Percentiles rank a stretch among this genome's conserved stretches.
Conservation (phyloP, 2,329 filamentous ascomycete species). For the Sclerotinia spermophila region DNA sequence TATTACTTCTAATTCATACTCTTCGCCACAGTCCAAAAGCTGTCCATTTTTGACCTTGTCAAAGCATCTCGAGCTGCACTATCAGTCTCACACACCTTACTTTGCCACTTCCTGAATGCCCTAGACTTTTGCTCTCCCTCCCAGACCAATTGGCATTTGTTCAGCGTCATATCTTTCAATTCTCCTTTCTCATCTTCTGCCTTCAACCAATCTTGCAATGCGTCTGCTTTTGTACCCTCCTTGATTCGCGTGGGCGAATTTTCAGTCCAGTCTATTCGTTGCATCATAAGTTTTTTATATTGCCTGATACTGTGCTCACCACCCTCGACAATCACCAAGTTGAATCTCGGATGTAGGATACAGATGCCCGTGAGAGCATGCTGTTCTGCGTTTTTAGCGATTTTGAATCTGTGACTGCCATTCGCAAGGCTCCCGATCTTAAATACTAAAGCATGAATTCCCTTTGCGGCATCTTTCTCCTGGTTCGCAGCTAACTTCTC, state of each 20-base stretch:
- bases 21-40: conserved; percentile 90
- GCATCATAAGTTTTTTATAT: conserved; percentile 90
- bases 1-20: conserved; percentile 39
- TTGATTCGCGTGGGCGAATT: conserved; percentile 67
- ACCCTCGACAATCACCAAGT: conserved; percentile 86
- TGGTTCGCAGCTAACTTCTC: conserved; percentile 83
- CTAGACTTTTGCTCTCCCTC: conserved; percentile 83
- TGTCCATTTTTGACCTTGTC: conserved; percentile 82
- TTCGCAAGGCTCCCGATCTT: conserved; percentile 86
- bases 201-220: conserved; percentile 70
- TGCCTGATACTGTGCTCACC: conserved; percentile 76
- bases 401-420: conserved; percentile 89
- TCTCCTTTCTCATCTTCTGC: conserved; percentile 74
- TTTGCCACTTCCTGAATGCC: conserved; percentile 83
- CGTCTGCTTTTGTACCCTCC: conserved; percentile 59
- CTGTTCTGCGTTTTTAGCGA: conserved; percentile 89
- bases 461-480: conserved; percentile 81
- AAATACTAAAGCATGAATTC: conserved; percentile 83
- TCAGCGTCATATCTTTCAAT: conserved; percentile 75
- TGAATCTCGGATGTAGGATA: conserved; percentile 85
- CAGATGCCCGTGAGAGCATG: conserved; percentile 83
- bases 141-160: conserved; percentile 81
- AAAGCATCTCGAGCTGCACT: conserved; percentile 79
- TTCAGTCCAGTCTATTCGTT: conserved; percentile 93
- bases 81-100: conserved; percentile 89